These are phyloP conservation scores for Trapa incisa DNA, from an alignment of 345 rosid genomes.

Conservation along the genomic window DNA sequence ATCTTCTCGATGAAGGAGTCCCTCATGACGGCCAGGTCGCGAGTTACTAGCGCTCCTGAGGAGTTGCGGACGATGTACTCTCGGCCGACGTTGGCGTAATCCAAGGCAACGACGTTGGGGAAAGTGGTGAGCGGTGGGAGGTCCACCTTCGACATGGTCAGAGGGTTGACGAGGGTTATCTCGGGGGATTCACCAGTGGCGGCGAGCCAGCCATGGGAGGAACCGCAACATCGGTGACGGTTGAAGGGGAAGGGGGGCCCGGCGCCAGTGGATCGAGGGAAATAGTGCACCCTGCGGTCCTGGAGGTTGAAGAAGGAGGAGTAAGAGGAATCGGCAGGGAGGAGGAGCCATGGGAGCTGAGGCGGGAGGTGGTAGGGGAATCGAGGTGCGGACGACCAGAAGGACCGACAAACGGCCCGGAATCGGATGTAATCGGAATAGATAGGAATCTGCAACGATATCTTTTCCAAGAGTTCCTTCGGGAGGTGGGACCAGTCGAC, in stretches of 20 bases:
- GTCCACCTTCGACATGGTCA: constrained; percentile 23
- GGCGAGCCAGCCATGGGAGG: constrained; percentile 51
- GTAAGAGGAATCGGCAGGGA: constrained; percentile 18
- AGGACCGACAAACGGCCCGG: constrained; percentile 28
- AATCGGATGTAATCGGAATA: constrained; percentile 38
- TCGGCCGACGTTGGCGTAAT: constrained; percentile 29
- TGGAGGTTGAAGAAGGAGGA: constrained; percentile 35
- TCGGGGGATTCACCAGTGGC: constrained; percentile 37
- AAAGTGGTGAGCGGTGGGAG: constrained; percentile 37
- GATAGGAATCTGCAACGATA: constrained; percentile 20
- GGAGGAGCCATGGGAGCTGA: constrained; percentile 54
- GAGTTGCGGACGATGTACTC: constrained; percentile 26
- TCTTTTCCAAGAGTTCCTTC: constrained; percentile 24
- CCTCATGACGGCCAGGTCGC: constrained; percentile 30
- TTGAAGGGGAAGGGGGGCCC: constrained; percentile 22
- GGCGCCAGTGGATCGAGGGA: constrained; percentile 22
- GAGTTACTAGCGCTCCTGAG: constrained; percentile 13
- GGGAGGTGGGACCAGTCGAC: constrained; percentile 44
- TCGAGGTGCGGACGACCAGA: constrained; percentile 26
- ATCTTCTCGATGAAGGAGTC: constrained; percentile 42
- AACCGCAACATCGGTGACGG: constrained; percentile 34
- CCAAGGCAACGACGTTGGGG: constrained; percentile 37
- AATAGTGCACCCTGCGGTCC: constrained; percentile 20
- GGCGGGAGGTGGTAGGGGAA: constrained; percentile 35
- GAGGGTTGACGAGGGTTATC: constrained; percentile 33